Evolutionary conservation across 768 basidiomycete genomes (phyloP).

Genomic region (Dictyophora rubrovolvata): DNA sequence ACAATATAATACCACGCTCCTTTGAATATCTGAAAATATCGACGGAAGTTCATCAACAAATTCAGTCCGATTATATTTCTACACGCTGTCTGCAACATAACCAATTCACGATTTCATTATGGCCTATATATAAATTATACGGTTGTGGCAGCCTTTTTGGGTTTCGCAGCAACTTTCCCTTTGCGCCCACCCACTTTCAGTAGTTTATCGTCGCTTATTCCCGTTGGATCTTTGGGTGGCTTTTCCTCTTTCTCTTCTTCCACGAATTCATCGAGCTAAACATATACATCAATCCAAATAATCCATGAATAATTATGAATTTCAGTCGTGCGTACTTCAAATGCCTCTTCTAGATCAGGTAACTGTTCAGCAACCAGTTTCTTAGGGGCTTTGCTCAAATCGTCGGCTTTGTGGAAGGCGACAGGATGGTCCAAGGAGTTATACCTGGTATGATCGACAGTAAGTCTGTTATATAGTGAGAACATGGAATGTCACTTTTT

Average conservation of each 20-base stretch:
- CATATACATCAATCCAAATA: slow-evolving; percentile 12
- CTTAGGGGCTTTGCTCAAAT: slow-evolving; percentile 71
- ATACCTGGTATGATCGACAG: slow-evolving; percentile 45
- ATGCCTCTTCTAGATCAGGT: slow-evolving; percentile 89
- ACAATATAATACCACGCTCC: background rate
- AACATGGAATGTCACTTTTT: slow-evolving; percentile 47
- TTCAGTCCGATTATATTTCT: no score
- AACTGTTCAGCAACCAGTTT: slow-evolving; percentile 63
- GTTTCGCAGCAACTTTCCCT: slow-evolving; percentile 19
- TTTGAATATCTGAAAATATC: background rate
- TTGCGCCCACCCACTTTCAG: slow-evolving; percentile 47
- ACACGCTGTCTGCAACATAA: no score
- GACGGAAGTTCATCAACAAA: no score
- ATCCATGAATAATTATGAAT: background rate
- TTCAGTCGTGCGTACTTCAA: slow-evolving; percentile 42
- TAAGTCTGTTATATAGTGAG: background rate
- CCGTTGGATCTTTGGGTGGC: slow-evolving; percentile 31
- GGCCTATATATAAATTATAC: no score
- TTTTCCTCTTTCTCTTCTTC: slow-evolving; percentile 31
- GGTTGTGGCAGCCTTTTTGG: slow-evolving; percentile 1
- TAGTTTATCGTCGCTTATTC: slow-evolving; percentile 46
- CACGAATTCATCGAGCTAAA: slow-evolving; percentile 27
- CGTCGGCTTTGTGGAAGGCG: slow-evolving; percentile 83
- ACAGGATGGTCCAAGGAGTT: slow-evolving; percentile 87
- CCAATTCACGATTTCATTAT: no score